Evolutionary conservation across 495 filamentous ascomycete species (phyloP).

Genomic region (Penicillium ucsense): DNA sequence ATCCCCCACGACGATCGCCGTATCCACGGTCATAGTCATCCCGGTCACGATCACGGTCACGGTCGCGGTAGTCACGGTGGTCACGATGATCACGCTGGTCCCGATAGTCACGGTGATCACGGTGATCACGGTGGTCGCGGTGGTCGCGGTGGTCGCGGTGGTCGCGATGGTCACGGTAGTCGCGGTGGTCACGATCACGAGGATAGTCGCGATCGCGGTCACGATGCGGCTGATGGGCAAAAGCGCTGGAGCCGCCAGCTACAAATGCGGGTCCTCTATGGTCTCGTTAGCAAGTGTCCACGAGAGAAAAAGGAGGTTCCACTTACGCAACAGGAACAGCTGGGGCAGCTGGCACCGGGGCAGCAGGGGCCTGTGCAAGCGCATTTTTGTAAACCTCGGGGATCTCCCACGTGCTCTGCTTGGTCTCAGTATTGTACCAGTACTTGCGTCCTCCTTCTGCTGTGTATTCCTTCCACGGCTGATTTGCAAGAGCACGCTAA

Average conservation of each 20-base stretch:
- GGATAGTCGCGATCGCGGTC: constrained; percentile 18
- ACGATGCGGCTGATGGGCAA: constrained; percentile 30
- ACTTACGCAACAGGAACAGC: constrained; percentile 53
- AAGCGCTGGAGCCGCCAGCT: constrained; percentile 50
- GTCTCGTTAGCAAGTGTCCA: constrained; percentile 14
- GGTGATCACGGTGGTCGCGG: background rate
- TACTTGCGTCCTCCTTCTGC: constrained; percentile 81
- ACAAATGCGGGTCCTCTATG: constrained; percentile 57
- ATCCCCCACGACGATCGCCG: constrained; percentile 60
- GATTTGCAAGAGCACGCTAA: constrained; percentile 69
- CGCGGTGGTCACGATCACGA: constrained; percentile 30
- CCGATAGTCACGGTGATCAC: constrained; percentile 34
- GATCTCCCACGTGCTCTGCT: constrained; percentile 92
- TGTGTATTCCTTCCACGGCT: constrained; percentile 91
- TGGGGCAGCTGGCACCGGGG: constrained; percentile 9
- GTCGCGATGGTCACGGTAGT: constrained; percentile 11
- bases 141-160: too few relatives aligned
- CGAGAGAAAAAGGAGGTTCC: background rate
- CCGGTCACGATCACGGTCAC: constrained; percentile 24
- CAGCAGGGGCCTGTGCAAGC: constrained; percentile 45
- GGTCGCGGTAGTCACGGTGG: constrained; percentile 12
- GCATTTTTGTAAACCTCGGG: constrained; percentile 73
- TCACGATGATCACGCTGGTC: constrained; percentile 20
- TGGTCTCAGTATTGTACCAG: constrained; percentile 86
- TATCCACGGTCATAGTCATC: constrained; percentile 51